These are phyloP conservation scores for Suillus subluteus DNA, from an alignment of 768 basidiomycete species.

Conservation along the genomic window DNA sequence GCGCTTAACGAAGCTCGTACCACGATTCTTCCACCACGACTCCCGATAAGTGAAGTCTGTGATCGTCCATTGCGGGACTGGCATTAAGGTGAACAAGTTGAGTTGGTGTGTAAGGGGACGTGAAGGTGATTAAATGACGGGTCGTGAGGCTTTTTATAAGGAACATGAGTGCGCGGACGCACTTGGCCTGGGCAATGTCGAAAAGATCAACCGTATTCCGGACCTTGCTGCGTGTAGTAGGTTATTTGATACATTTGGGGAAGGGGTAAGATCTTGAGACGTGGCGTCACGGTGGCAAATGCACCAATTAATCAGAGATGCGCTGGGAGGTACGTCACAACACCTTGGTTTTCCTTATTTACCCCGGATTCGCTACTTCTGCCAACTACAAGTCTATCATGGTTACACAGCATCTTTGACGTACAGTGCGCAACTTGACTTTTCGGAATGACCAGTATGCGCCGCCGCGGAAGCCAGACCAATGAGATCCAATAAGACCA, in stretches of 20 bases:
- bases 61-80: conserved; percentile 54
- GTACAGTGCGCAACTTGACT: not conserved
- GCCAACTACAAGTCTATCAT: not conserved
- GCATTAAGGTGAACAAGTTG: conserved; percentile 23
- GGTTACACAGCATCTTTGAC: not conserved
- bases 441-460: not conserved
- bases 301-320: conserved; percentile 4
- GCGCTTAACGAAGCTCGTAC: conserved; percentile 34
- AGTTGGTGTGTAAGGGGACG: not conserved
- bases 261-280: not conserved
- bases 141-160: conserved; percentile 8
- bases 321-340: not conserved
- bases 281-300: not conserved
- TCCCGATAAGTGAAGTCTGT: conserved; percentile 62
- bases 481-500: not conserved
- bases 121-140: conserved; percentile 5
- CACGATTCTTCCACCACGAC: conserved; percentile 64
- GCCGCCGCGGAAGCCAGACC: not conserved
- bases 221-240: not conserved
- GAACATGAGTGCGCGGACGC: not conserved
- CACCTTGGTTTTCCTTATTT: not conserved
- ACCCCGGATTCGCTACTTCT: not conserved
- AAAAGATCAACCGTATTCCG: conserved; percentile 4
- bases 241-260: not conserved
- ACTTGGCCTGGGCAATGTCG: not conserved